Percentiles rank a stretch among this genome's conserved stretches.
Conservation (phyloP, 768 basidiomycete genomes). For the Termitomyces sp. region DNA sequence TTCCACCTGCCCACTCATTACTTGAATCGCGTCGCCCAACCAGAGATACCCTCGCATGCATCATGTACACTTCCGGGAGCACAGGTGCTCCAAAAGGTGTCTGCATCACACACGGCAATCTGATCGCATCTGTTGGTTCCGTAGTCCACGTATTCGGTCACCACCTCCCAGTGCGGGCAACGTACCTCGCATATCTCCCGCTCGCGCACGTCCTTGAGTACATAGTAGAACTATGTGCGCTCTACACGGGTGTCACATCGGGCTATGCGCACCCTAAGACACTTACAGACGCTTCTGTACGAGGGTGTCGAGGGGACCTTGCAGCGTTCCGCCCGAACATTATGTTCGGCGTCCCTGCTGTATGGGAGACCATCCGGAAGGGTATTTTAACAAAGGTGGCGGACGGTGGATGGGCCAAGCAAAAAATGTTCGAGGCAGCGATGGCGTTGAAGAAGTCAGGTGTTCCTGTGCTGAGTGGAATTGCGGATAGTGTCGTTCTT, state of each 20-base stretch:
- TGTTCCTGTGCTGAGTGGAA: slow-evolving; percentile 55
- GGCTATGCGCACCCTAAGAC: slow-evolving; percentile 96
- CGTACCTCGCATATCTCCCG: slow-evolving; percentile 86
- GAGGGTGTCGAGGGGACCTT: slow-evolving; percentile 83
- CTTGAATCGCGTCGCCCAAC: slow-evolving; percentile 43
- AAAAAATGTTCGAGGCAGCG: slow-evolving; percentile 75
- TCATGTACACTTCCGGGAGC: slow-evolving; percentile 80
- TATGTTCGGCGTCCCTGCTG: slow-evolving; percentile 92
- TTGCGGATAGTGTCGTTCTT: slow-evolving; percentile 76
- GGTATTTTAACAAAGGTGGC: slow-evolving; percentile 83
- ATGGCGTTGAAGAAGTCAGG: slow-evolving; percentile 67
- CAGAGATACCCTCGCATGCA: slow-evolving; percentile 39
- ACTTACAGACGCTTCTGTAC: slow-evolving; percentile 88
- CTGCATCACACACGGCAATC: slow-evolving; percentile 79
- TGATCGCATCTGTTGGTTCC: slow-evolving; percentile 81
- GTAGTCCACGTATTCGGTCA: slow-evolving; percentile 66
- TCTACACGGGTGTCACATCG: slow-evolving; percentile 70
- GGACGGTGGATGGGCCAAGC: slow-evolving; percentile 57
- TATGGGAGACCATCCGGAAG: slow-evolving; percentile 97
- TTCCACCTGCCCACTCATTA: slow-evolving; percentile 28
- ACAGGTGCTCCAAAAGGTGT: slow-evolving; percentile 96
- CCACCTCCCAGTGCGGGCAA: slow-evolving; percentile 52
- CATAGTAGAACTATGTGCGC: slow-evolving; percentile 77
- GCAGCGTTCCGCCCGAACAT: slow-evolving; percentile 74
- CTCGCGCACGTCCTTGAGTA: slow-evolving; percentile 95